phyloP scores from a whole-genome alignment of 371 early-diverging fungal species.

The Chytridium lagenaria region DNA sequence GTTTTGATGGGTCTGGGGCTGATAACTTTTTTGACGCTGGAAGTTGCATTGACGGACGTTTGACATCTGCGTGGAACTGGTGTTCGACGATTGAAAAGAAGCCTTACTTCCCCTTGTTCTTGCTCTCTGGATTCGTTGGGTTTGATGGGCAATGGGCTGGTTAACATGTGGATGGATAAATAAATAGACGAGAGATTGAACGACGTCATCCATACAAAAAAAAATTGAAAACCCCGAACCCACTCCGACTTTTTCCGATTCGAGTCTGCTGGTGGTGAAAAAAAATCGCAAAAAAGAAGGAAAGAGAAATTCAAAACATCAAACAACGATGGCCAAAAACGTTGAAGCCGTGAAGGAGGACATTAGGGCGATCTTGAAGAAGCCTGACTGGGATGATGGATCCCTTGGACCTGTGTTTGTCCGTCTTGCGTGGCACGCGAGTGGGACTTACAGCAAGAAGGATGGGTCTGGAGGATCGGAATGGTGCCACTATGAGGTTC shows the following conservation, averaged over 20 bases:
- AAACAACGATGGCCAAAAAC: conserved; percentile 26
- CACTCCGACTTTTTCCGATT: neutral
- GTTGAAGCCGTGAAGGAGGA: conserved; percentile 46
- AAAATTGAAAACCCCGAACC: neutral
- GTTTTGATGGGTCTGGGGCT: conserved; percentile 96
- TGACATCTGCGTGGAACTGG: conserved; percentile 92
- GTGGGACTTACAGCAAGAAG: conserved; percentile 85
- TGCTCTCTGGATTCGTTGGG: conserved; percentile 76
- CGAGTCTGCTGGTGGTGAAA: neutral
- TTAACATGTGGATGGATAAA: conserved; percentile 10
- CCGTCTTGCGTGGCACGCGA: conserved; percentile 89
- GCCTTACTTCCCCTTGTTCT: conserved; percentile 86
- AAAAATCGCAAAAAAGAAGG: neutral
- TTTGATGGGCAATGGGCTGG: conserved; percentile 56
- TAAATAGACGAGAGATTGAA: neutral
- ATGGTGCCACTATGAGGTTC: conserved; percentile 87
- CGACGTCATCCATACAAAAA: neutral
- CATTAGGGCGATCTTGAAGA: conserved; percentile 43
- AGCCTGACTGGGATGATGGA: conserved; percentile 84
- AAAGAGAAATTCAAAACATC: neutral
- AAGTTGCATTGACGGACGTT: conserved; percentile 94
- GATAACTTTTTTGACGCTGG: conserved; percentile 81
- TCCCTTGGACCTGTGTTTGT: conserved; percentile 89
- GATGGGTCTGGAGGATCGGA: conserved; percentile 81
- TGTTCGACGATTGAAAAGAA: conserved; percentile 95